Evolutionary conservation across 371 early-diverging fungal genomes (phyloP).

Genomic region (Mucor indicus): DNA sequence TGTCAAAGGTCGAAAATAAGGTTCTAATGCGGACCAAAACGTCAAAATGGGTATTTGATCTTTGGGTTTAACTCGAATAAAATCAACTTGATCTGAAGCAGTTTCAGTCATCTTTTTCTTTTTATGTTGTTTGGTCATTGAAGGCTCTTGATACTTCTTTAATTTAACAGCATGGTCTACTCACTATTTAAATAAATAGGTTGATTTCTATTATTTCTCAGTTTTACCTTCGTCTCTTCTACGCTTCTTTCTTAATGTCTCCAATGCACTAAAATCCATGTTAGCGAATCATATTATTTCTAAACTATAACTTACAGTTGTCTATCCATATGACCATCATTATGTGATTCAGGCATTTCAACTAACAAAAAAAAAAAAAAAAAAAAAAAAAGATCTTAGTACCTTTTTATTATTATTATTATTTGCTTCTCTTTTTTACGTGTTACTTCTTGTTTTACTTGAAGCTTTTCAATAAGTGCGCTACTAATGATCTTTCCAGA

Average conservation of each 20-base stretch:
- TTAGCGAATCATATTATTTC: not conserved
- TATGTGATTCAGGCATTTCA: slow-evolving; percentile 22
- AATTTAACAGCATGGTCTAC: not conserved
- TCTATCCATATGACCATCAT: slow-evolving; percentile 3
- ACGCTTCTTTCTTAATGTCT: slow-evolving; percentile 25
- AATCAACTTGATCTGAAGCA: slow-evolving; percentile 28
- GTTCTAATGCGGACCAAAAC: slow-evolving; percentile 82
- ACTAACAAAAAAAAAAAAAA: slow-evolving; percentile 7
- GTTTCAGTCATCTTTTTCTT: slow-evolving; percentile 1
- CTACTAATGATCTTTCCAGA: too few relatives aligned
- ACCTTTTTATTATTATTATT: not conserved
- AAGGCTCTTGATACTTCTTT: not conserved
- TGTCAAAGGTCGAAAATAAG: slow-evolving; percentile 75
- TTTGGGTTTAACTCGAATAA: slow-evolving; percentile 42
- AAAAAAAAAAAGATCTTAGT: not conserved
- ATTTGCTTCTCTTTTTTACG: not conserved
- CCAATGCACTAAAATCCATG: slow-evolving; percentile 16
- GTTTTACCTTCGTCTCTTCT: slow-evolving; percentile 28
- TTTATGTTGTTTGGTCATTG: slow-evolving; percentile 1
- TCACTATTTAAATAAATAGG: not conserved
- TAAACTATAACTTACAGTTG: slow-evolving; percentile 32
- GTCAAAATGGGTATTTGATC: slow-evolving; percentile 78
- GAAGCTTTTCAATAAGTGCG: too few relatives aligned
- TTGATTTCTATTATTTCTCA: slow-evolving; percentile 2
- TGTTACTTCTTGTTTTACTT: not conserved